Conservation (phyloP, 345 rosid genomes). For the Syzygium oleosum region DNA sequence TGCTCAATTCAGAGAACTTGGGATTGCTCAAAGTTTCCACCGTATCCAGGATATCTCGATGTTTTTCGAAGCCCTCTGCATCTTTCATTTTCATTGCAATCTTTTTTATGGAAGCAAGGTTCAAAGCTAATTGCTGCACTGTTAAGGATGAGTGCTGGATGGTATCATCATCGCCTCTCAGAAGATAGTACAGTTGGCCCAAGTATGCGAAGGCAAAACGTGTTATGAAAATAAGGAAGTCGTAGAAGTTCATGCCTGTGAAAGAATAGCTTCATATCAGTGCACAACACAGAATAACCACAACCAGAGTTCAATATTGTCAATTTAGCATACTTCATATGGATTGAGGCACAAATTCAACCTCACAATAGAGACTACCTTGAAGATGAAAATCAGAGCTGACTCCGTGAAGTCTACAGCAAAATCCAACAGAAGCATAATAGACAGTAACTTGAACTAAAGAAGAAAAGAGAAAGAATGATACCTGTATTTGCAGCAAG, state of each 20-base stretch:
- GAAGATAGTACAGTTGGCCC: constrained; percentile 23
- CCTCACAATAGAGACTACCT: background rate
- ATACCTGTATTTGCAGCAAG: constrained; percentile 95
- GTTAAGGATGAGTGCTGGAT: constrained; percentile 18
- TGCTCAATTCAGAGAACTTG: constrained; percentile 37
- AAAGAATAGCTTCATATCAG: background rate
- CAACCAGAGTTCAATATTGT: background rate
- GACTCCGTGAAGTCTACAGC: background rate
- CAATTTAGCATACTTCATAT: background rate
- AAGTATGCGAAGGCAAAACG: constrained; percentile 49
- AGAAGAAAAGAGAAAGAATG: background rate
- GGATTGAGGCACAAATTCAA: background rate
- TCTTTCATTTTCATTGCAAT: constrained; percentile 44
- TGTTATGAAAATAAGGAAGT: constrained; percentile 58
- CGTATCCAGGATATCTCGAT: constrained; percentile 27
- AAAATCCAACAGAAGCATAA: background rate
- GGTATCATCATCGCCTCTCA: constrained; percentile 9
- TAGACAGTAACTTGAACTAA: background rate
- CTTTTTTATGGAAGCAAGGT: constrained; percentile 37
- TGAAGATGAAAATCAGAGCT: background rate
- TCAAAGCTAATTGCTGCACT: constrained; percentile 30
- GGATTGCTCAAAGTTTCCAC: constrained; percentile 35
- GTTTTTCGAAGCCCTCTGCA: constrained; percentile 22
- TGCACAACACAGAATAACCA: background rate
- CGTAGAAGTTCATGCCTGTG: constrained; percentile 85